Evolutionary conservation across 345 rosid genomes (phyloP), one percentile per base, ranked within the genome.

Genomic region (Boechera stricta): DNA sequence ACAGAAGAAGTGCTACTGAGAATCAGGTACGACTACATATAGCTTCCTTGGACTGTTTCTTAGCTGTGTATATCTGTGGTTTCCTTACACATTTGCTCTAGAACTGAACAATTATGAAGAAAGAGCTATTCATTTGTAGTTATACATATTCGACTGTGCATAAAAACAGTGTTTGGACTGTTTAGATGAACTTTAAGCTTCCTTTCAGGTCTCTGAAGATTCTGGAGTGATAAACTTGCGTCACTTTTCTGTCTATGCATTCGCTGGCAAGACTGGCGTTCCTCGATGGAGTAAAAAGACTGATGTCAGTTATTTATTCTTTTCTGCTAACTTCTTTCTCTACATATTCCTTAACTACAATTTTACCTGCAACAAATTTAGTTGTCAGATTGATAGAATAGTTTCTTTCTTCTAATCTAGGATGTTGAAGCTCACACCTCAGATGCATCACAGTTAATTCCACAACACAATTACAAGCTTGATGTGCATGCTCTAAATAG

Each of bases 401-500:
- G 26, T 1, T 59, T 78, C 4, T 51, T 77, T 77, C 80, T 84
- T 77, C 49, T 82, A 74, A 13, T 77, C 48, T 75, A 95, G 98
- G 88, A 96, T 83, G 71, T 87, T 81, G 97, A 90, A 79, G 87
- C 87, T 33, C 84, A 85, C 47, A 67, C 93, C 69, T 75, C 90
- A 72, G 98, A 91, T 84, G 87, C 88, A 47, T 87, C 91, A 10
- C 89, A 89, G 70, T 77, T 96, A 76, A 86, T 91, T 81, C 98
- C 99, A 5, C 99, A 96, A 70, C 99, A 93, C 76, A 93, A 91
- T 81, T 96, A 95, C 92, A 96, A 89, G 85, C 94, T 96, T 41
- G 96, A 93, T 79, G 97, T 80, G 60, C 92, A 93, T 77, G 82
- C 98, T 13, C 53, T 91, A 56, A 93, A 91, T 81, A 90, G 83